Percentiles rank a stretch among this genome's conserved stretches.
Conservation (phyloP, 805 yeast genomes). For the Torulaspora indica region DNA sequence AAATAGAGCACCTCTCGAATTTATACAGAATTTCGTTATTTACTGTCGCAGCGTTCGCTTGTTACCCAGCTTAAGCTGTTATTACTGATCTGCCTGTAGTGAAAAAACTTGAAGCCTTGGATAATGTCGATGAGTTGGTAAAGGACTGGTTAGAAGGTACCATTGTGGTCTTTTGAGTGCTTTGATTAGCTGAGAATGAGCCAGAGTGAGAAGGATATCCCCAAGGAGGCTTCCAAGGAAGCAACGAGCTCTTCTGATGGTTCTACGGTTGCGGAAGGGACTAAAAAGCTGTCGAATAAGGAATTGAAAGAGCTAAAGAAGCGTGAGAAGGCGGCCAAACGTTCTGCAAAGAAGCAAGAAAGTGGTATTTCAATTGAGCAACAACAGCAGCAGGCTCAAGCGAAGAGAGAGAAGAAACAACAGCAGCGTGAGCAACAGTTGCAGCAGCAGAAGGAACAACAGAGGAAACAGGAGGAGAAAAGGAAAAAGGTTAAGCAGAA, state of each 20-base stretch:
- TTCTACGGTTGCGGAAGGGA: constrained; percentile 15
- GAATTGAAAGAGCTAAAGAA: constrained; percentile 86
- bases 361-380: constrained; percentile 48
- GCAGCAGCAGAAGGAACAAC: constrained; percentile 47
- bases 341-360: constrained; percentile 81
- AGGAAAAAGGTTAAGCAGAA: constrained; percentile 45
- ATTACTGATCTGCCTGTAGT: not conserved
- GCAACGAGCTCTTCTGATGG: constrained; percentile 4
- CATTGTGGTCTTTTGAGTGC: not conserved
- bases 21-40: no score
- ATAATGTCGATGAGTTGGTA: not conserved
- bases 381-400: constrained; percentile 39
- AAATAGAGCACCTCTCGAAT: no score
- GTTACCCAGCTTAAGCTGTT: not conserved
- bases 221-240: not conserved
- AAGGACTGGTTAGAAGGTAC: not conserved
- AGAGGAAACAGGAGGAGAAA: constrained; percentile 50
- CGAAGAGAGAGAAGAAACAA: constrained; percentile 42
- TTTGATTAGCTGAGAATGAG: not conserved
- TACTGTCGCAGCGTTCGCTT: not conserved
- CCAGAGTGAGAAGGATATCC: not conserved
- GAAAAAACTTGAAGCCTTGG: not conserved
- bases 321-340: constrained; percentile 84
- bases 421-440: constrained; percentile 43
- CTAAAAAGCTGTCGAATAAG: constrained; percentile 54